Evolutionary conservation across 805 yeast genomes (phyloP).

Genomic region (Kazachstania martiniae): DNA sequence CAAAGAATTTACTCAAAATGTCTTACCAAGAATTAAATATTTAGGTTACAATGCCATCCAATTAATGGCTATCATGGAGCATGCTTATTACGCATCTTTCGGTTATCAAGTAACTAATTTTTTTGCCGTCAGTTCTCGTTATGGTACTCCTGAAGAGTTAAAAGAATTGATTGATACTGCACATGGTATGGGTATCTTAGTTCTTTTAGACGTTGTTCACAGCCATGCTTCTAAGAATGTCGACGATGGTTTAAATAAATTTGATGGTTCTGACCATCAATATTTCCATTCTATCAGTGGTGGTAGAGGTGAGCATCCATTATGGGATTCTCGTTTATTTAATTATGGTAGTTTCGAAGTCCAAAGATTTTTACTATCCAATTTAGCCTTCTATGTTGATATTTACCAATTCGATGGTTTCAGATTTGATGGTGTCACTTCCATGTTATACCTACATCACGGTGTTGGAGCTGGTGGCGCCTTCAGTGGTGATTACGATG

Average conservation of each 20-base stretch:
- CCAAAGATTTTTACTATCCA: conserved; percentile 71
- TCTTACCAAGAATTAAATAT: conserved; percentile 74
- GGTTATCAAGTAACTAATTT: conserved; percentile 96
- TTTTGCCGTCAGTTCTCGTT: conserved; percentile 82
- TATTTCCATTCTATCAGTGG: conserved; percentile 74
- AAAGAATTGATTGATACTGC: conserved; percentile 87
- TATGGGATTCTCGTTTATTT: conserved; percentile 95
- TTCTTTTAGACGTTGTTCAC: conserved; percentile 85
- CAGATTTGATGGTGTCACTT: conserved; percentile 93
- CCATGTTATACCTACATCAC: conserved; percentile 86
- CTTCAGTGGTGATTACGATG: conserved; percentile 87
- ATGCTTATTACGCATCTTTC: conserved; percentile 94
- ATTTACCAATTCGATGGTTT: conserved; percentile 88
- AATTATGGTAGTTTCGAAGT: conserved; percentile 90
- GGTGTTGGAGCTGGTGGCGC: conserved; percentile 78
- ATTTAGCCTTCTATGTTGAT: conserved; percentile 73
- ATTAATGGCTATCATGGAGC: conserved; percentile 97
- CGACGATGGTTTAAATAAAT: conserved; percentile 82
- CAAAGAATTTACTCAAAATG: conserved; percentile 67
- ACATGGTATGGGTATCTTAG: conserved; percentile 77
- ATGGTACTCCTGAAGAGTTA: conserved; percentile 90
- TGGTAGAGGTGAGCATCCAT: conserved; percentile 75
- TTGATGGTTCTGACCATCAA: conserved; percentile 93
- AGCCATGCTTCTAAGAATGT: conserved; percentile 94
- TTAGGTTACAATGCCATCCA: conserved; percentile 90